A percentile compares a stretch with the other conserved stretches of the same genome.
These are phyloP conservation scores for Leptodermis oblonga DNA, from an alignment of 257 asterid genomes.

Conservation along the genomic window DNA sequence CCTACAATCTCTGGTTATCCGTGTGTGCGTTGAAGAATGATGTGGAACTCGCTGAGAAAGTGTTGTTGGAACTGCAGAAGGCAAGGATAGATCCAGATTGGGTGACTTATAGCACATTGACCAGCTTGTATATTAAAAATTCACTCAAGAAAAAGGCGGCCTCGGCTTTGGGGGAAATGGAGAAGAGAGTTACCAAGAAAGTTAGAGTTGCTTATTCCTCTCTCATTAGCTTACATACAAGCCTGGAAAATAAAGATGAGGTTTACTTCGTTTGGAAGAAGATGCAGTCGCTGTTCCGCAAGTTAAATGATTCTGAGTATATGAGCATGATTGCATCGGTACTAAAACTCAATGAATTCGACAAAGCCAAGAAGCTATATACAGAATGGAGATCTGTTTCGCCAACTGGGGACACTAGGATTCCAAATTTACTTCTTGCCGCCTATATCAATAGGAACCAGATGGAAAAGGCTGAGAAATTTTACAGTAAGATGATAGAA, in stretches of 20 bases:
- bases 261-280: constrained; percentile 69
- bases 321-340: constrained; percentile 67
- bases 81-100: constrained; percentile 77
- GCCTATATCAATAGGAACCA: constrained; percentile 52
- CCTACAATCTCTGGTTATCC: constrained; percentile 74
- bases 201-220: constrained; percentile 67
- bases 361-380: constrained; percentile 71
- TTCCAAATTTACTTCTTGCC: constrained; percentile 81
- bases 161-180: constrained; percentile 71
- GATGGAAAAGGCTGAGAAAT: constrained; percentile 67
- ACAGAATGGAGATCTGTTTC: constrained; percentile 83
- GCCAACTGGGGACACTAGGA: constrained; percentile 65
- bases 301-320: constrained; percentile 72
- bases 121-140: constrained; percentile 68
- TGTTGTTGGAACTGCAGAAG: constrained; percentile 52
- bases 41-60: constrained; percentile 63
- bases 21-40: constrained; percentile 63
- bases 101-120: constrained; percentile 87
- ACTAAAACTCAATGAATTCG: constrained; percentile 51
- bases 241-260: constrained; percentile 49
- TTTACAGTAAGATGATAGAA: constrained; percentile 47
- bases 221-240: constrained; percentile 67
- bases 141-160: constrained; percentile 69
- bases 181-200: constrained; percentile 55
- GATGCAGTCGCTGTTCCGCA: constrained; percentile 58